Base-by-base conservation (phyloP, 2,329 filamentous ascomycete species). In the Exophiala sp. region DNA sequence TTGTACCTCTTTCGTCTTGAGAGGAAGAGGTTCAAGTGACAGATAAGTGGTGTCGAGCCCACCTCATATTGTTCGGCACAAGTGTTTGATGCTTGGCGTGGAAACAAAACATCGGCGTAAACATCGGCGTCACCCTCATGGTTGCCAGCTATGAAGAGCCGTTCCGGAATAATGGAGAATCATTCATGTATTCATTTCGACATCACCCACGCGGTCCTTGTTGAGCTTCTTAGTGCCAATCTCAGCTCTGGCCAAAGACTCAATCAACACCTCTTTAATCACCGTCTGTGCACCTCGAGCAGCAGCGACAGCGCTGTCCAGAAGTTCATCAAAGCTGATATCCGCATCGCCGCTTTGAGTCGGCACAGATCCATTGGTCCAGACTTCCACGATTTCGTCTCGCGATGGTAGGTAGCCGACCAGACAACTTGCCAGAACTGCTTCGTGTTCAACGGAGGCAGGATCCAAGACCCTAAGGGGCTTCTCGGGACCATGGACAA, bases 351-450 rank as follows among this genome's bases (percentile, higher is more conserved):
- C 10, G 56, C 60, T 48, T 32, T 44, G 29, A 18, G 32, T 40
- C 21, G 39, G 32, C 3, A 61, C 64, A 2, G 69, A 68, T 14
- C 93, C 91, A 70, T 90, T 96, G 63, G 94, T 80, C 93, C 93
- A 98, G 14, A 97, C 69, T 64, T 95, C 90, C 7, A 91, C 96
- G 44, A 97, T 82, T 68, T 98, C 93, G 60, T 97, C 91, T 55
- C 90, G 78, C 18, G 77, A 78, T 44, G 89, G 86, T 58, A 97
- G 76, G 67, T 96, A 97, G 9, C 85, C 93, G 30, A 98, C 85
- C 55, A 93, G 88, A 68, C 88, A 95, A 41, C 87, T 88, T 9
- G 90, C 88, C 39, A 86, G 67, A 45, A 97, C 80, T 29, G 82
- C 78, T 22, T 80, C 73, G 65, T 95, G 88, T 64, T 96, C 89